A percentile compares a stretch with the other conserved stretches of the same genome.
phyloP scores from a whole-genome alignment of 768 basidiomycete genomes.

The Kwoniella newhampshirensis region DNA sequence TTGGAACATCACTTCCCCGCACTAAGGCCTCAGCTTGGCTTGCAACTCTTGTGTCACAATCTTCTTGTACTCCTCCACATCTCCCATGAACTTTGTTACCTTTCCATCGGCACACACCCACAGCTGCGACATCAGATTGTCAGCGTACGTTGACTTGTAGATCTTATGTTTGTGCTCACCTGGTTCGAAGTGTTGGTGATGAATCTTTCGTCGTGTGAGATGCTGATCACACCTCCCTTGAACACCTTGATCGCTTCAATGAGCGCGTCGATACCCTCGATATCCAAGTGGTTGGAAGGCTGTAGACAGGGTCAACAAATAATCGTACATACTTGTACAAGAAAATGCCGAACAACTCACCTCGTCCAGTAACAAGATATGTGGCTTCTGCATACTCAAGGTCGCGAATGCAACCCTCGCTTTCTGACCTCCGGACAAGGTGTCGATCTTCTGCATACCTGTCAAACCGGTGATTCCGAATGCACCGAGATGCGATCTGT shows the following conservation, averaged over 20 bases:
- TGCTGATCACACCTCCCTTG: slow-evolving; percentile 86
- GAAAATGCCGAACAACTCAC: slow-evolving; percentile 55
- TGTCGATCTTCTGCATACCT: slow-evolving; percentile 78
- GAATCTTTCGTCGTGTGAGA: slow-evolving; percentile 83
- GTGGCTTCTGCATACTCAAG: slow-evolving; percentile 81
- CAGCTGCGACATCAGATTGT: too few relatives aligned
- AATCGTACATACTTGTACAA: slow-evolving; percentile 6
- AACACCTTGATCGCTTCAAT: slow-evolving; percentile 71
- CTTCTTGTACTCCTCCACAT: slow-evolving; percentile 84
- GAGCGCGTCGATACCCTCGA: slow-evolving; percentile 93
- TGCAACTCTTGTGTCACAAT: slow-evolving; percentile 21
- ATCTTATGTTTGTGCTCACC: too few relatives aligned
- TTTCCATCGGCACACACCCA: slow-evolving; percentile 90
- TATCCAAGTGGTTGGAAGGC: slow-evolving; percentile 96
- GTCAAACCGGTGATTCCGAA: slow-evolving; percentile 98
- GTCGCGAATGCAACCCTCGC: slow-evolving; percentile 90
- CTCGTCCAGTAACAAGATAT: slow-evolving; percentile 91
- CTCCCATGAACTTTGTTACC: slow-evolving; percentile 79
- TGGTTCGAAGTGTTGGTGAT: slow-evolving; percentile 85
- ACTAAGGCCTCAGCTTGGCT: slow-evolving; percentile 20
- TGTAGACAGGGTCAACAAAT: slow-evolving; percentile 52
- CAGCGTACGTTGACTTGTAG: too few relatives aligned
- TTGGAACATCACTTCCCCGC: too few relatives aligned
- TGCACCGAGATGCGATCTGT: slow-evolving; percentile 88
- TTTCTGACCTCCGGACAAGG: slow-evolving; percentile 92